Evolutionary conservation across 257 asterid species (phyloP).

Genomic region (Solanum medicagineum): DNA sequence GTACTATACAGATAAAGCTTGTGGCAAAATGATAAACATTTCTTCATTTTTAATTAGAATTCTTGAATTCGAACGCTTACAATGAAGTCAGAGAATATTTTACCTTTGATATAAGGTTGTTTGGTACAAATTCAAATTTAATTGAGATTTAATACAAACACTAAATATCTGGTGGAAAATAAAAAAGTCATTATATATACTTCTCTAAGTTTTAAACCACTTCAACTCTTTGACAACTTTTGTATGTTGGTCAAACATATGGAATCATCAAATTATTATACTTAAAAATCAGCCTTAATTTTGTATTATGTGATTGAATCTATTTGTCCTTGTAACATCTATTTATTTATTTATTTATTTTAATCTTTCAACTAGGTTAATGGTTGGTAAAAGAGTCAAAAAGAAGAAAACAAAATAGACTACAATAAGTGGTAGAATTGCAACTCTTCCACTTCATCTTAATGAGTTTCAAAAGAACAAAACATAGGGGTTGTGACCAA

Average conservation of each 20-base stretch:
- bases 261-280: neutral
- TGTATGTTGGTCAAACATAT: neutral
- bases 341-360: too few species aligned
- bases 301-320: neutral
- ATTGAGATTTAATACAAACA: rapidly evolving
- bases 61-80: neutral
- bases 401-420: neutral
- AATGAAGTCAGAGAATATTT: neutral
- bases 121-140: neutral
- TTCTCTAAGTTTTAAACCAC: neutral
- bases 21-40: too few species aligned
- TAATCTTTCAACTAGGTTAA: neutral
- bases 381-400: neutral
- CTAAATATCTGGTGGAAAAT: neutral
- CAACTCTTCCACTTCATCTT: neutral
- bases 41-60: too few species aligned
- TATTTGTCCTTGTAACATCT: neutral
- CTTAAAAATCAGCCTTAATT: neutral
- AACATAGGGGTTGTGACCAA: neutral
- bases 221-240: neutral
- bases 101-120: neutral
- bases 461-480: neutral
- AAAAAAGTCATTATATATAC: neutral
- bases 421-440: neutral
- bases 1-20: too few species aligned